phyloP scores from a whole-genome alignment of 257 asterid species.

The Lycium barbarum region DNA sequence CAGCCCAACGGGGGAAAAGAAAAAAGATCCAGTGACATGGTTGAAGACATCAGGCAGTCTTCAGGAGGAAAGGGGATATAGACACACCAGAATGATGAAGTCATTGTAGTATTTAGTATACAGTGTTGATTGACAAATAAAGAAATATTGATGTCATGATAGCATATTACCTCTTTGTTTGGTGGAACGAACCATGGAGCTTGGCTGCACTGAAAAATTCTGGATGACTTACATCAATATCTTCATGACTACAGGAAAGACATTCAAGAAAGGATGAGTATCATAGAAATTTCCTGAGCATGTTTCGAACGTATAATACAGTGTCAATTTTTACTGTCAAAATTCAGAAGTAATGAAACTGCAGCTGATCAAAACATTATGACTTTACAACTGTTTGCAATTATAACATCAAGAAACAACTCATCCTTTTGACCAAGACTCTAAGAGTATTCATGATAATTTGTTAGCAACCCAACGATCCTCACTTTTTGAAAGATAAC shows the following conservation, averaged over 20 bases:
- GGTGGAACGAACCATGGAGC: slow-evolving; percentile 88
- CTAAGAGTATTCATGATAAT: not conserved
- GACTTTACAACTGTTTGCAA: not conserved
- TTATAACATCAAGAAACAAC: slow-evolving; percentile 21
- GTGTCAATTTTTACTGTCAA: not conserved
- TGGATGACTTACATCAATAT: slow-evolving; percentile 94
- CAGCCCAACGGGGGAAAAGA: not conserved
- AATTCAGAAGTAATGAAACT: slow-evolving; percentile 11
- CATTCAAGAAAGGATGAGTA: slow-evolving; percentile 25
- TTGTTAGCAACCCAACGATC: not conserved
- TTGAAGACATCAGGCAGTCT: not conserved
- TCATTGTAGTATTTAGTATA: not conserved
- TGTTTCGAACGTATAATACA: not conserved
- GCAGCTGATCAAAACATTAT: slow-evolving; percentile 17
- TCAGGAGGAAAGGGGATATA: not conserved
- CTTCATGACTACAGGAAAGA: slow-evolving; percentile 75
- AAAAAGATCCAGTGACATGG: not conserved
- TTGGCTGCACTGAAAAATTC: slow-evolving; percentile 87
- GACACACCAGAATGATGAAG: slow-evolving; percentile 14
- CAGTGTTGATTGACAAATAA: not conserved
- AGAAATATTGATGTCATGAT: slow-evolving; percentile 13
- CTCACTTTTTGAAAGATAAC: not conserved
- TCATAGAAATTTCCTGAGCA: slow-evolving; percentile 20
- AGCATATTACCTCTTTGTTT: slow-evolving; percentile 74
- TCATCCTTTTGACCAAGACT: not conserved